A percentile compares a stretch with the other conserved stretches of the same genome.
Conservation (phyloP, 2,329 filamentous ascomycete species). For the Xylariaceae sp. region DNA sequence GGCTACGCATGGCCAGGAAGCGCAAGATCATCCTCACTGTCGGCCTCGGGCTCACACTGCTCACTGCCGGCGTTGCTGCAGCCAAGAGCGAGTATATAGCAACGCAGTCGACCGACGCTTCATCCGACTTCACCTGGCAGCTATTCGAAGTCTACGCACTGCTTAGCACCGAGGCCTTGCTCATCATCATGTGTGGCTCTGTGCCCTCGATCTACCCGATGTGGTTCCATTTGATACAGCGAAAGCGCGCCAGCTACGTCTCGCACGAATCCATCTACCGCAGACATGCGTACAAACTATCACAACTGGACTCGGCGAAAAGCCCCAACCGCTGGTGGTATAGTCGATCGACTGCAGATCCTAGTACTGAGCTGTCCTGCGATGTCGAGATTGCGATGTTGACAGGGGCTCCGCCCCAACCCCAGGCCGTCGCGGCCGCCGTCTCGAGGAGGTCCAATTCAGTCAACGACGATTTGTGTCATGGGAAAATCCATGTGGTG, state of each 20-base stretch:
- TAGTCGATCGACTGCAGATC: slow-evolving; percentile 1
- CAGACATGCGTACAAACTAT: slow-evolving; percentile 2
- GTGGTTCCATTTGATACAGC: background rate
- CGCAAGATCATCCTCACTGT: slow-evolving; percentile 9
- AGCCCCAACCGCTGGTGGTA: slow-evolving; percentile 1
- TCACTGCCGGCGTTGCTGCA: slow-evolving; percentile 4
- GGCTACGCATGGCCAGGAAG: slow-evolving; percentile 8
- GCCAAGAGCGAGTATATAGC: slow-evolving; percentile 9
- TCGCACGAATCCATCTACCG: slow-evolving; percentile 4
- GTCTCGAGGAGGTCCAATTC: slow-evolving; percentile 7
- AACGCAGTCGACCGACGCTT: background rate
- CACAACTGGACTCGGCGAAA: background rate
- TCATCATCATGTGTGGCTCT: slow-evolving; percentile 14
- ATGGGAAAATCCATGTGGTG: slow-evolving; percentile 13
- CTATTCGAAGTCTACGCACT: slow-evolving; percentile 1
- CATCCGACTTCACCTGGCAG: slow-evolving; percentile 2
- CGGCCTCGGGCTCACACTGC: slow-evolving; percentile 14
- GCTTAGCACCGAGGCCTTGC: slow-evolving; percentile 7
- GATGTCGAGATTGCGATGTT: slow-evolving; percentile 12
- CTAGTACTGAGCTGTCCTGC: slow-evolving; percentile 1
- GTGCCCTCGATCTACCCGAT: slow-evolving; percentile 11
- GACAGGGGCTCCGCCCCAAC: slow-evolving; percentile 8
- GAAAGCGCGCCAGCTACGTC: background rate
- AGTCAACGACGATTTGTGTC: slow-evolving; percentile 4
- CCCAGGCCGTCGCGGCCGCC: slow-evolving; percentile 7